Evolutionary conservation across 1,284 basidiomycete genomes (phyloP).

Genomic region (Gymnopus androsaceus): DNA sequence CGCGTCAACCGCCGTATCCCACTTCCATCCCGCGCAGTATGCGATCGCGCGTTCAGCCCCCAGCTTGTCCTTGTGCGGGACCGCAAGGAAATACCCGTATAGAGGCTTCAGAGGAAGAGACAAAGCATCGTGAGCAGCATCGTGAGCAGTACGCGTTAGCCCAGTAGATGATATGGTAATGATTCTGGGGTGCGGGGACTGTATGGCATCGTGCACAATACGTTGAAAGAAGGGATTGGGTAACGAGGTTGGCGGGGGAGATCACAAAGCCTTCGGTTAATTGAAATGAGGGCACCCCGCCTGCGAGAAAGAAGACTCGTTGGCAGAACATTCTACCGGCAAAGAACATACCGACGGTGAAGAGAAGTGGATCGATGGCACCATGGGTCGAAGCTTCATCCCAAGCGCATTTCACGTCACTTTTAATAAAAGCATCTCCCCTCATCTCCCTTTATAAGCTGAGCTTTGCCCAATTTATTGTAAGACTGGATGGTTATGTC

Average conservation of each 20-base stretch:
- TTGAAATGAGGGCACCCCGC: constrained; percentile 42
- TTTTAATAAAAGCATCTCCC: constrained; percentile 49
- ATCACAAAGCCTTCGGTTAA: constrained; percentile 45
- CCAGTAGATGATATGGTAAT: constrained; percentile 56
- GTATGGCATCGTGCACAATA: constrained; percentile 44
- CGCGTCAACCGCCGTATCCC: constrained; percentile 40
- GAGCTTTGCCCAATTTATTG: constrained; percentile 43
- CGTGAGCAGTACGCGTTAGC: constrained; percentile 44
- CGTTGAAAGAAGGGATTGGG: constrained; percentile 49
- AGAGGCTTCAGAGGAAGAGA: constrained; percentile 46
- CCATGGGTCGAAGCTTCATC: constrained; percentile 36
- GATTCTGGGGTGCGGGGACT: constrained; percentile 44
- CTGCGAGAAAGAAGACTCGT: no score
- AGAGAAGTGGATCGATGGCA: constrained; percentile 47
- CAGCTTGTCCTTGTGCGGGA: constrained; percentile 50
- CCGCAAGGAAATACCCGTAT: constrained; percentile 38
- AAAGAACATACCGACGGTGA: constrained; percentile 49
- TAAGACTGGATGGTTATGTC: constrained; percentile 45
- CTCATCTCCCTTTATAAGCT: constrained; percentile 51
- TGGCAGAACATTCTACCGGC: neutral
- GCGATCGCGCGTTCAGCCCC: constrained; percentile 44
- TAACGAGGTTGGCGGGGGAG: constrained; percentile 51
- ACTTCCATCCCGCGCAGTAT: constrained; percentile 40
- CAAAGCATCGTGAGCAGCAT: no score
- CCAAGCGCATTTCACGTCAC: constrained; percentile 50